These are phyloP conservation scores for Pichia heedii DNA, from an alignment of 805 yeast genomes.

Conservation along the genomic window DNA sequence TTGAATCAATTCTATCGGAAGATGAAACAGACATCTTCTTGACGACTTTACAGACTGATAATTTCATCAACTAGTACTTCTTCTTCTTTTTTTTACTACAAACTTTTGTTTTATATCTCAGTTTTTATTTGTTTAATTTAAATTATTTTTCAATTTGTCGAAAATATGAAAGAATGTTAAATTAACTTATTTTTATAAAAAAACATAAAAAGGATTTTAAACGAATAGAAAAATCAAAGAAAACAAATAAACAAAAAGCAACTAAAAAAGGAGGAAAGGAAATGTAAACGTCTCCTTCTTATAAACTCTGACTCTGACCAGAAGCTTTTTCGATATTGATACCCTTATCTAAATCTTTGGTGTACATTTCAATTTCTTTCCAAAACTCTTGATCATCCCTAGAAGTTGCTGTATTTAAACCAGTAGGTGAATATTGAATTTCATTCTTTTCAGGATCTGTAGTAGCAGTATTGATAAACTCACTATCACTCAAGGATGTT, in stretches of 20 bases:
- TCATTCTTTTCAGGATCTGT: neutral
- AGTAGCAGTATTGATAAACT: neutral
- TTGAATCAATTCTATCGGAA: neutral
- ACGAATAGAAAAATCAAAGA: neutral
- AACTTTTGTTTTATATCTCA: neutral
- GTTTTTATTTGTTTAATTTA: too few relatives aligned
- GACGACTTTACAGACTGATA: neutral
- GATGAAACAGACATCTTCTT: neutral
- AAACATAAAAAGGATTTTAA: neutral
- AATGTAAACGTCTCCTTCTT: too few relatives aligned
- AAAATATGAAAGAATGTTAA: too few relatives aligned
- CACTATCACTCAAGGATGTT: conserved; percentile 1
- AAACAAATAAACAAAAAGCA: neutral
- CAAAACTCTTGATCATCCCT: conserved; percentile 20
- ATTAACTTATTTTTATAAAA: neutral
- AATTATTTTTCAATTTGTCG: too few relatives aligned
- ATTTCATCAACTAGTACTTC: neutral
- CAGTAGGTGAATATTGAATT: neutral
- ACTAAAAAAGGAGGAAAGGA: neutral
- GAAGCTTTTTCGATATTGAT: neutral
- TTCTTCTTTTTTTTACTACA: neutral
- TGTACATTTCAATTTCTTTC: conserved; percentile 25
- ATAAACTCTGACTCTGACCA: neutral
- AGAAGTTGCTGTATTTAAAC: conserved; percentile 5
- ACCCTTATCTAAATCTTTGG: conserved; percentile 21